phyloP scores from a whole-genome alignment of 768 basidiomycete genomes.

The Trametes meyenii region DNA sequence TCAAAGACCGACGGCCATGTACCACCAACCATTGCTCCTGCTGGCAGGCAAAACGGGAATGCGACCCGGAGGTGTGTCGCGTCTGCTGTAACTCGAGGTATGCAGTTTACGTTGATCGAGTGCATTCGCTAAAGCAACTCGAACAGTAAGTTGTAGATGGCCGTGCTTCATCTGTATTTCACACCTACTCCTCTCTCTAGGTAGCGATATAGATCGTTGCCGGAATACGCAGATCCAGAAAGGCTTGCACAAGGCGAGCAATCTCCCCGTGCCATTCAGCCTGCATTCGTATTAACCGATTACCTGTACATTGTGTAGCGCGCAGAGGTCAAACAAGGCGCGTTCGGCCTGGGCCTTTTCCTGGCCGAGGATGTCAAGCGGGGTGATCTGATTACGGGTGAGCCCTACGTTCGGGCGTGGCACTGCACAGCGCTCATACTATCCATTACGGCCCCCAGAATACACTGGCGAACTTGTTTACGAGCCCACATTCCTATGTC shows the following conservation, averaged over 20 bases:
- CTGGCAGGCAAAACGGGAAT: constrained; percentile 53
- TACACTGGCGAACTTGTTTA: constrained; percentile 67
- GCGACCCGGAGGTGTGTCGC: constrained; percentile 66
- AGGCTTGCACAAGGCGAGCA: constrained; percentile 39
- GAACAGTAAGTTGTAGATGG: too few species aligned
- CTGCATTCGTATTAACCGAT: background rate
- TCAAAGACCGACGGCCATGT: constrained; percentile 36
- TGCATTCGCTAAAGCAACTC: too few species aligned
- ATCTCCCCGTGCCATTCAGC: background rate
- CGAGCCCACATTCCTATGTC: constrained; percentile 49
- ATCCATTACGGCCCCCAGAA: constrained; percentile 43
- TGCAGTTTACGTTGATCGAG: background rate
- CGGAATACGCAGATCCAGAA: constrained; percentile 54
- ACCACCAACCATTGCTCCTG: constrained; percentile 55
- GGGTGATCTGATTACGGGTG: constrained; percentile 42
- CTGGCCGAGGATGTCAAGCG: constrained; percentile 44
- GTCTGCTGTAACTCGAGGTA: constrained; percentile 24
- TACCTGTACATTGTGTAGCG: constrained; percentile 3
- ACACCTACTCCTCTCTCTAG: background rate
- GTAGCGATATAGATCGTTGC: constrained; percentile 33
- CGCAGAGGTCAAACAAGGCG: constrained; percentile 21
- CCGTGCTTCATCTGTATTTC: too few species aligned
- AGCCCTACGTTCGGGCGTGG: background rate
- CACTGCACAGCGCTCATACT: background rate
- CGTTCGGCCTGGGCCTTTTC: constrained; percentile 53